Evolutionary conservation across 257 asterid species (phyloP).

Genomic region (Jaltomata sinuosa): DNA sequence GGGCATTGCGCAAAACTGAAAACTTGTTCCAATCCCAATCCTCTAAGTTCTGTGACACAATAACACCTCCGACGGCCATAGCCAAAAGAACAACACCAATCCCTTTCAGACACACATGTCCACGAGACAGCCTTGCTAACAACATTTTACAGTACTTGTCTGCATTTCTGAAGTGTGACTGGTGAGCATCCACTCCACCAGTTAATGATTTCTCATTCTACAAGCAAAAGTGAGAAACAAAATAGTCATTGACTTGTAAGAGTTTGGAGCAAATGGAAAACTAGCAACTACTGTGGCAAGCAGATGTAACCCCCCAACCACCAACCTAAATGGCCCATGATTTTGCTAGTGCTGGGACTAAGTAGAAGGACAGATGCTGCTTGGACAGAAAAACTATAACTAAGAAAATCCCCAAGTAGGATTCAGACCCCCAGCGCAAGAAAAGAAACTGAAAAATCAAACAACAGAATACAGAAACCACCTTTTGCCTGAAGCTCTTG

Average conservation of each 20-base stretch:
- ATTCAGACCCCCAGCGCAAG: neutral
- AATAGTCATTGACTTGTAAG: neutral
- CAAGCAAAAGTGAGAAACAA: neutral
- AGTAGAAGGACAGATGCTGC: neutral
- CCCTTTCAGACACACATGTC: constrained; percentile 43
- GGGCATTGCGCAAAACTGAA: constrained; percentile 18
- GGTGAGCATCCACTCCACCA: constrained; percentile 40
- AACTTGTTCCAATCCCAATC: constrained; percentile 38
- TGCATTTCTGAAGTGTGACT: constrained; percentile 43
- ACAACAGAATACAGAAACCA: neutral
- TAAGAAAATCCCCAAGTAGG: neutral
- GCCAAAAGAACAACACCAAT: constrained; percentile 17
- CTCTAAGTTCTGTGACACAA: constrained; percentile 33
- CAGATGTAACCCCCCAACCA: neutral
- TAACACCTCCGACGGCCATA: constrained; percentile 47
- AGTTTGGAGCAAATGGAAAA: neutral
- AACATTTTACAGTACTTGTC: constrained; percentile 52
- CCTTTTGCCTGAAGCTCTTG: constrained; percentile 63
- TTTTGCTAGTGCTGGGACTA: neutral
- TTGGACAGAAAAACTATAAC: neutral
- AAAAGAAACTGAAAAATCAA: neutral
- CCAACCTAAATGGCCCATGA: neutral
- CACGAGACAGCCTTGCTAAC: constrained; percentile 38
- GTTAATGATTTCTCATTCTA: constrained; percentile 65
- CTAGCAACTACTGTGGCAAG: neutral